A percentile compares a stretch with the other conserved stretches of the same genome.
phyloP scores from a whole-genome alignment of 345 rosid species.

The Aquilaria malaccensis region DNA sequence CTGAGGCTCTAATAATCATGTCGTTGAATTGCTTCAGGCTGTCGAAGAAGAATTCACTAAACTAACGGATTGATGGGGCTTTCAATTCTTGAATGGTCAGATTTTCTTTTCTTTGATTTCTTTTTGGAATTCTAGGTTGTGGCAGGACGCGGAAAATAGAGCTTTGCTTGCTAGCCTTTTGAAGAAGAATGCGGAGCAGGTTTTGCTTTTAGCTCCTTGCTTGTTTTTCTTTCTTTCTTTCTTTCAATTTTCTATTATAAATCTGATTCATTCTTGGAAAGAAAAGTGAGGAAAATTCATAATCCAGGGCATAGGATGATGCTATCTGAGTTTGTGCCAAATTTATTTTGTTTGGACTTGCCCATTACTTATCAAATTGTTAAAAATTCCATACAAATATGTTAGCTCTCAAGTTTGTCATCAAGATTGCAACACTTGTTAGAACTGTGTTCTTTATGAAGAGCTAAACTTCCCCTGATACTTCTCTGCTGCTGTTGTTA shows the following conservation, averaged over 20 bases:
- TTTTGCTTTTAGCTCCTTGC: conserved; percentile 12
- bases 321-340: background rate
- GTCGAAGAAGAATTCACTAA: too few relatives aligned
- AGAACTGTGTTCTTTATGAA: background rate
- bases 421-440: background rate
- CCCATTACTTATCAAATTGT: background rate
- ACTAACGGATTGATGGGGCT: too few relatives aligned
- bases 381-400: background rate
- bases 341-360: conserved; percentile 4
- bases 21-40: too few relatives aligned
- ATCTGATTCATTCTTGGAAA: background rate
- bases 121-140: conserved; percentile 47
- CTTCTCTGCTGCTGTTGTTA: conserved; percentile 23
- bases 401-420: background rate
- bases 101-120: conserved; percentile 6
- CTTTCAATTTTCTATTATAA: background rate
- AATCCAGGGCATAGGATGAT: background rate
- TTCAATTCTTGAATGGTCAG: background rate
- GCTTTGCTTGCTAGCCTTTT: conserved; percentile 55
- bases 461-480: conserved; percentile 6
- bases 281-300: background rate
- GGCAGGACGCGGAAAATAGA: conserved; percentile 97
- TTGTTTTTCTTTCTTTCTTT: conserved; percentile 11
- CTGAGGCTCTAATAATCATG: too few relatives aligned
- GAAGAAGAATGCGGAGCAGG: conserved; percentile 67